These are phyloP conservation scores for Mimosa bimucronata DNA, from an alignment of 306 rosid species.

Conservation along the genomic window DNA sequence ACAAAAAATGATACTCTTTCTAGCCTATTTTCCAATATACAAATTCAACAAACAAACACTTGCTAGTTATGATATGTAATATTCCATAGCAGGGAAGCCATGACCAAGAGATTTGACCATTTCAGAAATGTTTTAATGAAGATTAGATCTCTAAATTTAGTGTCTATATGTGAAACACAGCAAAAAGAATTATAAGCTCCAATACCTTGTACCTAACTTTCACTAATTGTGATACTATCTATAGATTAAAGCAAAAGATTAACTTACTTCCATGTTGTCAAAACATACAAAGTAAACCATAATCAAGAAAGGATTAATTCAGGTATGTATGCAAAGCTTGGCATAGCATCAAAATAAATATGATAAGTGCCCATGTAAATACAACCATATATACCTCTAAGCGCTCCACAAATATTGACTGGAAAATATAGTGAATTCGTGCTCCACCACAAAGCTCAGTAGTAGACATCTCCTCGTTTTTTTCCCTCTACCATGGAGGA, in stretches of 20 bases:
- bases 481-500: constrained; percentile 92
- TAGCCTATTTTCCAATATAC: neutral
- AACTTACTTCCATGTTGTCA: neutral
- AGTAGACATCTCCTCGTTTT: constrained; percentile 89
- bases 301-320: constrained; percentile 4
- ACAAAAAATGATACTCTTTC: neutral
- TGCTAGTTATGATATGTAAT: neutral
- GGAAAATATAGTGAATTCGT: constrained; percentile 92
- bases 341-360: constrained; percentile 15
- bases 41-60: neutral
- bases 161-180: neutral
- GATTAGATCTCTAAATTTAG: neutral
- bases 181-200: neutral
- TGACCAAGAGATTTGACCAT: neutral
- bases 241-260: neutral
- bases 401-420: constrained; percentile 83
- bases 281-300: neutral
- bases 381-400: constrained; percentile 64
- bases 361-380: neutral
- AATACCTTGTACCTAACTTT: neutral
- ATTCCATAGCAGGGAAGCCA: neutral
- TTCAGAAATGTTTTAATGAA: neutral
- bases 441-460: constrained; percentile 93
- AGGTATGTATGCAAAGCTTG: neutral
- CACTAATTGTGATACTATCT: neutral